These are phyloP conservation scores for Phytophthora sp. DNA, from an alignment of 352 stramenopile genomes.

Conservation along the genomic window DNA sequence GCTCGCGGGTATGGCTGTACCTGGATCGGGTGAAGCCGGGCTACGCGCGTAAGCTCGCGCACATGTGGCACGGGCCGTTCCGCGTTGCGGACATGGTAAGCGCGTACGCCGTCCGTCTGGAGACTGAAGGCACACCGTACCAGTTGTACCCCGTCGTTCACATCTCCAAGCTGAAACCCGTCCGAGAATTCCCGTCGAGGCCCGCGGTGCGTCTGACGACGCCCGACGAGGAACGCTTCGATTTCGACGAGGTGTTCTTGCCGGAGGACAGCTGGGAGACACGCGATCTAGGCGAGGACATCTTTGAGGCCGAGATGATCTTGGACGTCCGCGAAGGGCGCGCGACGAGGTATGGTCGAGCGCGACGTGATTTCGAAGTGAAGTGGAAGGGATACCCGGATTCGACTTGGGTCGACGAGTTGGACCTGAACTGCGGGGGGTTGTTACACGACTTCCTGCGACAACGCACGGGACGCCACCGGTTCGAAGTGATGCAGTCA, in stretches of 20 bases:
- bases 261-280: conserved; percentile 25
- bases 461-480: background rate
- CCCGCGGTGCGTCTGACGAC: background rate
- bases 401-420: background rate
- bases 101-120: too few relatives aligned
- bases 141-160: too few relatives aligned
- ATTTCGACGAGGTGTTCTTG: conserved; percentile 33
- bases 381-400: background rate
- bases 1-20: too few relatives aligned
- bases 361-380: conserved; percentile 1
- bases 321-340: conserved; percentile 5
- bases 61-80: too few relatives aligned
- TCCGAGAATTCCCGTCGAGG: too few relatives aligned
- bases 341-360: background rate
- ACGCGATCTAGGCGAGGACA: background rate
- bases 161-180: too few relatives aligned
- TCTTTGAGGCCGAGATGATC: conserved; percentile 17
- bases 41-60: too few relatives aligned
- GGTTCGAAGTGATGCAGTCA: too few relatives aligned
- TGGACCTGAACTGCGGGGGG: conserved; percentile 7
- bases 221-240: background rate
- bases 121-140: too few relatives aligned
- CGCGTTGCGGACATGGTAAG: too few relatives aligned
- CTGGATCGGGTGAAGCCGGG: too few relatives aligned
- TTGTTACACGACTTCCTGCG: conserved; percentile 9